Conservation (phyloP, 768 basidiomycete genomes). For the Lactarius quietus region DNA sequence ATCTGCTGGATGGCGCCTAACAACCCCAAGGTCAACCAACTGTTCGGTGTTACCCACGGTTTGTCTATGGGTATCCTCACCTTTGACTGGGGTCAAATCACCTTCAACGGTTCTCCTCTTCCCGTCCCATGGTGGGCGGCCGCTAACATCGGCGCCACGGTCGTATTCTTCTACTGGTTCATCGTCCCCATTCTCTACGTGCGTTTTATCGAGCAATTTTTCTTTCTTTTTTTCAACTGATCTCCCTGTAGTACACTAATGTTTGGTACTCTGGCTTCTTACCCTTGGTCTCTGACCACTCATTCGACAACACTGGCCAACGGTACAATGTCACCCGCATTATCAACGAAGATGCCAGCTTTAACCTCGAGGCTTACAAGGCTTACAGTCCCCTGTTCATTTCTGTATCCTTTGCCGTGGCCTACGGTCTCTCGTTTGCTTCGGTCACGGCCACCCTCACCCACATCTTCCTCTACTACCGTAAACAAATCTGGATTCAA, state of each 20-base stretch:
- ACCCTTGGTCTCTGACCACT: slow-evolving; percentile 56
- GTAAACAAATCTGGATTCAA: slow-evolving; percentile 75
- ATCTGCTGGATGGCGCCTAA: slow-evolving; percentile 68
- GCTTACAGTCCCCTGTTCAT: slow-evolving; percentile 37
- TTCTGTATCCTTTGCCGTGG: slow-evolving; percentile 65
- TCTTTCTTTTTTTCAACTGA: no score
- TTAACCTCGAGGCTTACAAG: slow-evolving; percentile 54
- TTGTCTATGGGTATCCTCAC: slow-evolving; percentile 64
- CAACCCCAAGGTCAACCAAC: slow-evolving; percentile 64
- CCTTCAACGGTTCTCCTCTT: no score
- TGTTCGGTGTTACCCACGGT: slow-evolving; percentile 58
- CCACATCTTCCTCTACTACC: slow-evolving; percentile 70
- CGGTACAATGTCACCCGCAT: slow-evolving; percentile 58
- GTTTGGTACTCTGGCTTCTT: slow-evolving; percentile 32
- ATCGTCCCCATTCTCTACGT: no score
- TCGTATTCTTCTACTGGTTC: no score
- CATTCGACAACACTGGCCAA: slow-evolving; percentile 60
- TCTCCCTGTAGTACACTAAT: slow-evolving; percentile 49
- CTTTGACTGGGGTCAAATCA: no score
- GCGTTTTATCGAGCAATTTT: no score
- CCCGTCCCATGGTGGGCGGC: no score
- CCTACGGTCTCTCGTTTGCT: slow-evolving; percentile 79
- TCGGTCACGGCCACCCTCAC: slow-evolving; percentile 70
- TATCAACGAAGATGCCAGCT: slow-evolving; percentile 48
- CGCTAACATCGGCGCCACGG: no score